phyloP scores from a whole-genome alignment of 352 stramenopile genomes.

The Phytophthora niederhauseri region DNA sequence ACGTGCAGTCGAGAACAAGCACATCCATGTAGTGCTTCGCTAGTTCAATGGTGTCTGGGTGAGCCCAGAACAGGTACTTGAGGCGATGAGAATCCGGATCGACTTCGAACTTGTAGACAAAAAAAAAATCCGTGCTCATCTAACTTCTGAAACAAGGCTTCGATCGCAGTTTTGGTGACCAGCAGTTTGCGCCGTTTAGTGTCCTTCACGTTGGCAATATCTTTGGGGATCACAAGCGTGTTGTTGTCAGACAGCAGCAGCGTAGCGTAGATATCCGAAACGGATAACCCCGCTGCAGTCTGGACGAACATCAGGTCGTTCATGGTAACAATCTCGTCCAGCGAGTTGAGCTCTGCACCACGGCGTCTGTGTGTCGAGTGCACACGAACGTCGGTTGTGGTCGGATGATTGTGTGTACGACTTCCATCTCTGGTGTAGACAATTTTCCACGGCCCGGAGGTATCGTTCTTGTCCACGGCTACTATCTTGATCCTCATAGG shows the following conservation, averaged over 20 bases:
- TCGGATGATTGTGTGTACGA: conserved; percentile 1
- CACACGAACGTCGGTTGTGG: no score
- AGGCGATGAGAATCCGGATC: conserved; percentile 1
- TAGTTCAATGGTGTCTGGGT: conserved; percentile 6
- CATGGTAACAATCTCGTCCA: no score
- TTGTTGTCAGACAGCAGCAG: no score
- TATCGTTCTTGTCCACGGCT: neutral
- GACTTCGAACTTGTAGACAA: neutral
- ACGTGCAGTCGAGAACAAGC: conserved; percentile 17
- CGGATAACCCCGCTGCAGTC: no score
- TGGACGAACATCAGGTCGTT: no score
- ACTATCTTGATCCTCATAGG: conserved; percentile 2
- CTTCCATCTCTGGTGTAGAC: conserved; percentile 4
- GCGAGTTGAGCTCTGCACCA: no score
- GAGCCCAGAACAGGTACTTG: conserved; percentile 17
- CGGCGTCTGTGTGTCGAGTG: no score
- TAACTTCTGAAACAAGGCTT: neutral
- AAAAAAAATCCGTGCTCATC: neutral
- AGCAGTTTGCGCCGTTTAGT: no score
- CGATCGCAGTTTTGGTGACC: neutral
- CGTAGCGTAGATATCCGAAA: no score
- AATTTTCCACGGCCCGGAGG: neutral
- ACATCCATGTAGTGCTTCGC: conserved; percentile 6
- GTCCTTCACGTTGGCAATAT: no score
- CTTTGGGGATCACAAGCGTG: no score